These are phyloP conservation scores for Ceriops tagal DNA, from an alignment of 345 rosid species.

Conservation along the genomic window DNA sequence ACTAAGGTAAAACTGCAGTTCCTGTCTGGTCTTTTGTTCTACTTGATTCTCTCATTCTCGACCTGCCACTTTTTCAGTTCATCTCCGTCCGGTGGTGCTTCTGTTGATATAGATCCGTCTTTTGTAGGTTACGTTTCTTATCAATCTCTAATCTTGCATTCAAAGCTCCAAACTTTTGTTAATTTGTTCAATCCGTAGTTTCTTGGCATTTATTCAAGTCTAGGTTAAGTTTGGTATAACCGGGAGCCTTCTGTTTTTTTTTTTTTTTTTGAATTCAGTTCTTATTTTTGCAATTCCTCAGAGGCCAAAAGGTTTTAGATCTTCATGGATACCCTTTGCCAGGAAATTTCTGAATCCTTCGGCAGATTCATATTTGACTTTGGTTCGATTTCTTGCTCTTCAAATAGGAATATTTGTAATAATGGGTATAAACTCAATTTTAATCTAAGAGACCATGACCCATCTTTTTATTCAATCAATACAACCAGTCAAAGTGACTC, in stretches of 20 bases:
- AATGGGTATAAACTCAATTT: constrained; percentile 6
- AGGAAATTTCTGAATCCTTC: constrained; percentile 16
- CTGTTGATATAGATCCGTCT: not conserved
- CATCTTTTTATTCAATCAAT: not conserved
- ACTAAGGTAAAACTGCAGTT: not conserved
- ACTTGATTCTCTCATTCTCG: not conserved
- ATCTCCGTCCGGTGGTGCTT: not conserved
- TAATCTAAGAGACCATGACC: not conserved
- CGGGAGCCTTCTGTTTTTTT: not conserved
- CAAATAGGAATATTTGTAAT: constrained; percentile 8
- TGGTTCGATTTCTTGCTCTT: constrained; percentile 5
- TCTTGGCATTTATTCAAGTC: not conserved
- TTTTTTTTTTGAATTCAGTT: not conserved
- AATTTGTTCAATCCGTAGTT: not conserved
- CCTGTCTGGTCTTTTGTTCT: not conserved
- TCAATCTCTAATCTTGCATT: not conserved
- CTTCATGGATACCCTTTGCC: constrained; percentile 20
- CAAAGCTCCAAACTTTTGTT: not conserved
- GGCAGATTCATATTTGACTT: constrained; percentile 8
- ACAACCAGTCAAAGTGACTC: not conserved
- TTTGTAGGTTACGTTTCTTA: not conserved
- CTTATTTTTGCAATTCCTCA: not conserved
- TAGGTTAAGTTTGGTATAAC: not conserved
- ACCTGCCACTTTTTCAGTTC: not conserved
- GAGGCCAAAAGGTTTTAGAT: not conserved